These are phyloP conservation scores for Alternaria triticimaculans DNA, from an alignment of 2,329 filamentous ascomycete genomes.

Conservation along the genomic window DNA sequence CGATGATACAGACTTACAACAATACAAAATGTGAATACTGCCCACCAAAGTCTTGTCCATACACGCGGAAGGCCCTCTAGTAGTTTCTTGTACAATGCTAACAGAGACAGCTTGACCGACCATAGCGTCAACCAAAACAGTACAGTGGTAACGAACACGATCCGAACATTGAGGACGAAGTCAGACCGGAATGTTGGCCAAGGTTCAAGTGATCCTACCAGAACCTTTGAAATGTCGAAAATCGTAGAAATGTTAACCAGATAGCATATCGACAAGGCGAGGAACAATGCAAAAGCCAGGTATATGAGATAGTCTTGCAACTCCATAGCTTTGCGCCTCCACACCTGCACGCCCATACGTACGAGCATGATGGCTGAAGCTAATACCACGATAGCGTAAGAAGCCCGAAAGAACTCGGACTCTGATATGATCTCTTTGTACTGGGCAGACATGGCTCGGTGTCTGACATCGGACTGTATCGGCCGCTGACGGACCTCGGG, in stretches of 20 bases:
- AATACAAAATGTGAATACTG: conserved; percentile 40
- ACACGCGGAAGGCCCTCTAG: conserved; percentile 34
- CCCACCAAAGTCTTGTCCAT: conserved; percentile 48
- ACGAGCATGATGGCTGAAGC: conserved; percentile 18
- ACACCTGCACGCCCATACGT: conserved; percentile 7
- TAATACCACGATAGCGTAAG: conserved; percentile 7
- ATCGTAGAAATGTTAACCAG: conserved; percentile 42
- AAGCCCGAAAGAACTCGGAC: not conserved
- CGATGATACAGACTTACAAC: conserved; percentile 29
- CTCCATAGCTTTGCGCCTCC: not conserved
- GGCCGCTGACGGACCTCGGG: not conserved
- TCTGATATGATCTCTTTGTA: conserved; percentile 9
- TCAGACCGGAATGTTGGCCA: conserved; percentile 42
- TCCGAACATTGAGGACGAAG: conserved; percentile 36
- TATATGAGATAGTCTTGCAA: conserved; percentile 26
- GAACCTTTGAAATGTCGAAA: conserved; percentile 35
- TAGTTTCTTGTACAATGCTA: conserved; percentile 48
- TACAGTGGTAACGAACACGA: conserved; percentile 49
- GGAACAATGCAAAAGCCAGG: conserved; percentile 35
- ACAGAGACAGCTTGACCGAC: conserved; percentile 50
- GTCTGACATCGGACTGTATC: not conserved
- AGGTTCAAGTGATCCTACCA: conserved; percentile 18
- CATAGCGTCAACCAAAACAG: conserved; percentile 49
- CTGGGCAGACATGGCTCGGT: not conserved
- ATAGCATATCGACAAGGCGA: conserved; percentile 34